These are phyloP conservation scores for Durusdinium trenchii DNA, from an alignment of 73 alveolate genomes.

Conservation along the genomic window DNA sequence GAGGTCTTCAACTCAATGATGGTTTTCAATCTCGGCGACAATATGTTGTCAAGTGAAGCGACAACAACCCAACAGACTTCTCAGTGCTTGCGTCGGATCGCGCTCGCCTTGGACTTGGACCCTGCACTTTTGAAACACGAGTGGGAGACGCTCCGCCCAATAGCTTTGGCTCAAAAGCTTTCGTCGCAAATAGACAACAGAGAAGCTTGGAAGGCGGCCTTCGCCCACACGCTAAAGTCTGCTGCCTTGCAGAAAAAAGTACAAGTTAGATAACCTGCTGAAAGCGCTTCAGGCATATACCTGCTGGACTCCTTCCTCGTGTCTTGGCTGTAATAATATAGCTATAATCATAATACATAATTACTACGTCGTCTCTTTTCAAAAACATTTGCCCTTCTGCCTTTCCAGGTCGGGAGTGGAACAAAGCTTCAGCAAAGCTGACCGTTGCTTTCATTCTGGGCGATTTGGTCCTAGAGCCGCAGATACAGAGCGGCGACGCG, in stretches of 20 bases:
- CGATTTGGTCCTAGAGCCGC: background rate
- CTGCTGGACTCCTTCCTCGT: constrained; percentile 31
- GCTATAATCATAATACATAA: no score
- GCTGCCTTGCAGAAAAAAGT: background rate
- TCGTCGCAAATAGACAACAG: background rate
- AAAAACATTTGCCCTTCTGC: no score
- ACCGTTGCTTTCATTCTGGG: background rate
- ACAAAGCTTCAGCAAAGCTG: constrained; percentile 38
- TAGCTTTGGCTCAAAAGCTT: constrained; percentile 1
- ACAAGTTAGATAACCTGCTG: background rate
- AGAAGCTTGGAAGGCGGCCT: background rate
- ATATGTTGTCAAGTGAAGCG: no score
- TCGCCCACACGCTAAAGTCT: background rate
- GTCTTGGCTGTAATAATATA: background rate
- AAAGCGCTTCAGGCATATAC: background rate
- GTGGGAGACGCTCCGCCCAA: constrained; percentile 3
- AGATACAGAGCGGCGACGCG: background rate
- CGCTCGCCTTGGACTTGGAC: background rate
- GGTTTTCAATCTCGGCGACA: constrained; percentile 42
- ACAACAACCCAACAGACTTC: background rate
- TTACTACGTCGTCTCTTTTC: background rate
- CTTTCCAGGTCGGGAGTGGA: constrained; percentile 37
- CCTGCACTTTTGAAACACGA: background rate
- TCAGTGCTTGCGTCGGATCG: constrained; percentile 6
- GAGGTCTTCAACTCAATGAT: constrained; percentile 3